Evolutionary conservation across 345 rosid species (phyloP).

Genomic region (Cardamine occulta): DNA sequence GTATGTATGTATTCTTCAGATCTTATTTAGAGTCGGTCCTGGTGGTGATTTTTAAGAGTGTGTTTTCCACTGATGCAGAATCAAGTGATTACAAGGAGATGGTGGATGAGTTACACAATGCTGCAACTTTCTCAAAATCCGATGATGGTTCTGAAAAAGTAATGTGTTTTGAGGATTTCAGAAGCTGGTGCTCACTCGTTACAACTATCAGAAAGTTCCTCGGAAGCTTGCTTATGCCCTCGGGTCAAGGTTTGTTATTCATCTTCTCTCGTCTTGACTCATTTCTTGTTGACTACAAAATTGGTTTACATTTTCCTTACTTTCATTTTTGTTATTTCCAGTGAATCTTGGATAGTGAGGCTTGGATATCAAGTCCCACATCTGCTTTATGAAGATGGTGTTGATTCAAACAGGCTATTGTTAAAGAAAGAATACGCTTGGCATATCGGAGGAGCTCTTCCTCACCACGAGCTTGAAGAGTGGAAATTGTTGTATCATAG

Average conservation of each 20-base stretch:
- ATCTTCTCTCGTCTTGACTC: conserved; percentile 19
- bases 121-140: conserved; percentile 62
- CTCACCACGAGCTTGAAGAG: conserved; percentile 71
- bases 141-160: conserved; percentile 50
- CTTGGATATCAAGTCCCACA: conserved; percentile 72
- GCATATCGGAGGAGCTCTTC: conserved; percentile 92
- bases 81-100: conserved; percentile 47
- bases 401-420: conserved; percentile 53
- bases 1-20: conserved; percentile 54
- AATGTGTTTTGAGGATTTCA: conserved; percentile 82
- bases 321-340: neutral
- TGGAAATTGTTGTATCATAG: conserved; percentile 93
- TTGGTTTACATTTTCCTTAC: neutral
- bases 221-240: conserved; percentile 70
- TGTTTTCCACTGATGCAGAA: conserved; percentile 48
- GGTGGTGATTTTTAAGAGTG: conserved; percentile 50
- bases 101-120: conserved; percentile 56
- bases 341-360: conserved; percentile 47
- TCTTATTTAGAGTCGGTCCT: conserved; percentile 67
- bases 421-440: conserved; percentile 83
- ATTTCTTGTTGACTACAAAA: neutral
- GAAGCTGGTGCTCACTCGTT: conserved; percentile 66
- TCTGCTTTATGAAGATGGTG: conserved; percentile 51
- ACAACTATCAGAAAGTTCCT: conserved; percentile 83
- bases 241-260: conserved; percentile 57